Evolutionary conservation across 352 stramenopile species (phyloP), one percentile per base, ranked within the genome.

Genomic region (Pythium angustatum): DNA sequence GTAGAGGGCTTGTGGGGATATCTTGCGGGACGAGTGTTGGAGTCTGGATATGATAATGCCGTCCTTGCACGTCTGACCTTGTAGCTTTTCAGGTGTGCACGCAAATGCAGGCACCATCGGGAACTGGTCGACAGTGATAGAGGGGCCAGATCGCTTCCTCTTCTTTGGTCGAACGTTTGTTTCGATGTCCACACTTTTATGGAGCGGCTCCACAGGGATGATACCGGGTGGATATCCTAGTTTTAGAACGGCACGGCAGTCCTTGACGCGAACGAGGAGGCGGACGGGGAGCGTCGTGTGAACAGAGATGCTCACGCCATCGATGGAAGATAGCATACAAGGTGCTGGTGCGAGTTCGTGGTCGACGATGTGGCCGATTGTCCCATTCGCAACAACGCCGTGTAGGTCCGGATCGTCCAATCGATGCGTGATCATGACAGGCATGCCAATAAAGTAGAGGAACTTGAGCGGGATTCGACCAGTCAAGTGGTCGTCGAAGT

Each of bases 371-470:
- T 57, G 49, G 6, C 49, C 49, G 28, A 57, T 44, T 0, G 49
- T 57, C 1, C 49, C 49, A 11, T 57, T 57, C 17, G 49, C 49
- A 5, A 44, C 31, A 3, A 30, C 6, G 12, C 19, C 31, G 10
- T 44, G 49, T 10, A 57, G 19, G 2, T 3, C 17, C 26, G 49
- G 49, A n/a, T 57, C 31, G n/a, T 7, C 11, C 3, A 30, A 3
- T 19, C 51, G 51, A 2, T 58, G 51, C 8, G 51, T 58, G 1
- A 47, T 58, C 51, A 58, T 58, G 2, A 58, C 12, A 11, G 51
- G 51, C 51, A 58, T 58, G 2, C 51, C 51, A 3, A 58, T 22
- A 24, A 58, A 58, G 33, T 58, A 58, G n/a, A 58, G 6, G 51
- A 58, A 47, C 34, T 58, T 58, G 10, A 58, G 10, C 2, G 51